These are phyloP conservation scores for Priceomyces haplophilus DNA, from an alignment of 805 yeast genomes.

Conservation along the genomic window DNA sequence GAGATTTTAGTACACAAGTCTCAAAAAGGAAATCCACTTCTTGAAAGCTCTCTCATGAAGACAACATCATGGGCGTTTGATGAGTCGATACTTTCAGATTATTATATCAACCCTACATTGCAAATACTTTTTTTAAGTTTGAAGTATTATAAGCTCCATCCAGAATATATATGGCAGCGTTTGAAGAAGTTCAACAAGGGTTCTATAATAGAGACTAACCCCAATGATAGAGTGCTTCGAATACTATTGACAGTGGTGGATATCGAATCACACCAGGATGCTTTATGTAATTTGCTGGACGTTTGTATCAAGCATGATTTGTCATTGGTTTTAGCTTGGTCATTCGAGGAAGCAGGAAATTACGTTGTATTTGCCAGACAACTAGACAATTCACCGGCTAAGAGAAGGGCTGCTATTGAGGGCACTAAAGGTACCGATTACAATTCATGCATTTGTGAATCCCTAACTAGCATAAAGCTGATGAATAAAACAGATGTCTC, in stretches of 20 bases:
- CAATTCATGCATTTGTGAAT: slow-evolving; percentile 42
- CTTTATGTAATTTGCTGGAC: slow-evolving; percentile 45
- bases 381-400: slow-evolving; percentile 32
- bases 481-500: slow-evolving; percentile 55
- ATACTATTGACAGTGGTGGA: slow-evolving; percentile 63
- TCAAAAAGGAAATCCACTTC: slow-evolving; percentile 71
- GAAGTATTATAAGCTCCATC: slow-evolving; percentile 71
- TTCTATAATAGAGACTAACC: slow-evolving; percentile 20
- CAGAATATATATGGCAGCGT: slow-evolving; percentile 66
- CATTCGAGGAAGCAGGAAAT: slow-evolving; percentile 48
- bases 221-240: slow-evolving; percentile 44
- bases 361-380: slow-evolving; percentile 38
- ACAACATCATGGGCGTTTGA: slow-evolving; percentile 55
- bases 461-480: slow-evolving; percentile 44
- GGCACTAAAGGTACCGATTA: slow-evolving; percentile 45
- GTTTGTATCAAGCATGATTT: slow-evolving; percentile 49
- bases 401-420: slow-evolving; percentile 30
- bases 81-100: slow-evolving; percentile 55
- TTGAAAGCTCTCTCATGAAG: slow-evolving; percentile 48
- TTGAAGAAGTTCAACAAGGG: slow-evolving; percentile 42
- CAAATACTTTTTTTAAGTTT: slow-evolving; percentile 62
- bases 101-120: slow-evolving; percentile 55
- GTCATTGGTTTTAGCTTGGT: slow-evolving; percentile 50
- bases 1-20: slow-evolving; percentile 55
- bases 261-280: slow-evolving; percentile 54